A percentile compares a stretch with the other conserved stretches of the same genome.
phyloP scores from a whole-genome alignment of 371 early-diverging fungal species.

The Globomyces sp. region DNA sequence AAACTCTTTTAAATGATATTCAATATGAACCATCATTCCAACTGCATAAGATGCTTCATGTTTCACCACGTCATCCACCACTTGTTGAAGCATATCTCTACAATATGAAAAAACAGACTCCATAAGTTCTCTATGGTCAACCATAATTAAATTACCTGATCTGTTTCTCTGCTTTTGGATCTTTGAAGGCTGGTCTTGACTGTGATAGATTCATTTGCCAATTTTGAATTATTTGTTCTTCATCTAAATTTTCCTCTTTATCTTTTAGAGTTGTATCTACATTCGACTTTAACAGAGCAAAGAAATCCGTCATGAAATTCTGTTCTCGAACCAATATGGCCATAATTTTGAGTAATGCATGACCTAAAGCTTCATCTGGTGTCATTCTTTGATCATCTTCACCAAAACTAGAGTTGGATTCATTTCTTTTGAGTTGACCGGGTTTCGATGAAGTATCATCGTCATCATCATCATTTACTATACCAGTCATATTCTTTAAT shows the following conservation, averaged over 20 bases:
- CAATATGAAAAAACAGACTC: constrained; percentile 71
- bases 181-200: constrained; percentile 61
- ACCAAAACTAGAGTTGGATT: constrained; percentile 1
- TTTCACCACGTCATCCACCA: constrained; percentile 80
- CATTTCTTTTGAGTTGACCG: not conserved
- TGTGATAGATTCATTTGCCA: constrained; percentile 49
- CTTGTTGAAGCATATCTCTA: constrained; percentile 64
- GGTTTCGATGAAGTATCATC: constrained; percentile 21
- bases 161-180: constrained; percentile 62
- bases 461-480: constrained; percentile 25
- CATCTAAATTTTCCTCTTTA: constrained; percentile 3
- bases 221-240: constrained; percentile 20
- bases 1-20: constrained; percentile 67
- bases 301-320: constrained; percentile 80
- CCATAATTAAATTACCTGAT: constrained; percentile 31
- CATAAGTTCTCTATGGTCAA: constrained; percentile 65
- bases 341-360: constrained; percentile 54
- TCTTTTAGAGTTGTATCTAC: not conserved
- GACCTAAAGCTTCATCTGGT: constrained; percentile 52
- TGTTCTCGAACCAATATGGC: constrained; percentile 69
- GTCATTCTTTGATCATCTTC: constrained; percentile 43
- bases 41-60: constrained; percentile 53
- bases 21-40: constrained; percentile 81
- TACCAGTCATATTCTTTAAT: constrained; percentile 9
- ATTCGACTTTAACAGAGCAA: constrained; percentile 47